Evolutionary conservation across 805 yeast species (phyloP).

Genomic region (Candida wancherniae): DNA sequence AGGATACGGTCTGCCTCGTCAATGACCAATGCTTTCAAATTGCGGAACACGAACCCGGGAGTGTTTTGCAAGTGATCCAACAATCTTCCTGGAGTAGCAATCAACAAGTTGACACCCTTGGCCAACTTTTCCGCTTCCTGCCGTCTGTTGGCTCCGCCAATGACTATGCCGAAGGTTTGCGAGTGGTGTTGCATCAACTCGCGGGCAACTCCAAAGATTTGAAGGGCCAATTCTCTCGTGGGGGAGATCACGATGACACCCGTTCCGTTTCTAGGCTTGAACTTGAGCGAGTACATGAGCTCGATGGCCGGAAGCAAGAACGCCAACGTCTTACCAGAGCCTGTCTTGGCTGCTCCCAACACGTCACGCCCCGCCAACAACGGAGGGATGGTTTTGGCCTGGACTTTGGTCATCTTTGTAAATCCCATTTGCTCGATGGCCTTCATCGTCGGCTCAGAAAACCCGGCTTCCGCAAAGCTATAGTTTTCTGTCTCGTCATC

Average conservation of each 20-base stretch:
- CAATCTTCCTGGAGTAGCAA: conserved; percentile 97
- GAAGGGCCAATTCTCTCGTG: conserved; percentile 95
- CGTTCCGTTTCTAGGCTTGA: conserved; percentile 97
- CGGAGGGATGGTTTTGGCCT: conserved; percentile 94
- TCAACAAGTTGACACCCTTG: conserved; percentile 88
- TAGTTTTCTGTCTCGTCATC: conserved; percentile 27
- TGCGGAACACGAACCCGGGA: conserved; percentile 87
- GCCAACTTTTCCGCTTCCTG: conserved; percentile 92
- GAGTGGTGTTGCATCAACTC: conserved; percentile 87
- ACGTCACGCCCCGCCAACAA: conserved; percentile 95
- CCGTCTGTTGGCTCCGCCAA: conserved; percentile 97
- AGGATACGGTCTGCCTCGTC: conserved; percentile 98
- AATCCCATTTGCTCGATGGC: conserved; percentile 90
- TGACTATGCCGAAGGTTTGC: conserved; percentile 93
- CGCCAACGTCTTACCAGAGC: conserved; percentile 97
- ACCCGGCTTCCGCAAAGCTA: conserved; percentile 41
- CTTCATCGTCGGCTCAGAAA: conserved; percentile 77
- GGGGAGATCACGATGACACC: conserved; percentile 96
- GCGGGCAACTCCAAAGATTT: conserved; percentile 95
- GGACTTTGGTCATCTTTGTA: conserved; percentile 87
- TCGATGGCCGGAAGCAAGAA: conserved; percentile 95
- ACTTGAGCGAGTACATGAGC: conserved; percentile 79
- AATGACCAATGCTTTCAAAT: conserved; percentile 86
- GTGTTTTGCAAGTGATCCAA: conserved; percentile 97
- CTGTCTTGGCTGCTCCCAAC: conserved; percentile 99